These are phyloP conservation scores for Entonaema liquescens DNA, from an alignment of 495 filamentous ascomycete genomes.

Conservation along the genomic window DNA sequence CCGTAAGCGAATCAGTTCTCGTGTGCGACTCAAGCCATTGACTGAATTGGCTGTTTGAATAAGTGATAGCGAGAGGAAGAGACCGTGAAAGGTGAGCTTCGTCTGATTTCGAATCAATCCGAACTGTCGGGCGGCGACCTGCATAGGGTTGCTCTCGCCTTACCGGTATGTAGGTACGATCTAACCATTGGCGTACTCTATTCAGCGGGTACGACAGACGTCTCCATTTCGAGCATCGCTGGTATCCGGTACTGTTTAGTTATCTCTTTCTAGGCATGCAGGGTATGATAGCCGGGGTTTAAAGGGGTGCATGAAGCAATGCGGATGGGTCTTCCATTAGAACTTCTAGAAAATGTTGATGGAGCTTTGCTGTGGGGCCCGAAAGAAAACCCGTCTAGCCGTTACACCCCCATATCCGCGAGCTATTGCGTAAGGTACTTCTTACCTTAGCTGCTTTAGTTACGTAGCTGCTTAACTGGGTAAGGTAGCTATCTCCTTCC, in stretches of 20 bases:
- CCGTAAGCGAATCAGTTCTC: conserved; percentile 23
- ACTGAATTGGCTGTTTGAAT: not conserved
- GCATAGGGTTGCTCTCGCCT: conserved; percentile 25
- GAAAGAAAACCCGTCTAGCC: not conserved
- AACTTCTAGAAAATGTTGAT: conserved; percentile 38
- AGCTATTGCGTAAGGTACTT: not conserved
- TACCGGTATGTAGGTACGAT: conserved; percentile 24
- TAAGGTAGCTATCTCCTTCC: not conserved
- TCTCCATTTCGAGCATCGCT: conserved; percentile 15
- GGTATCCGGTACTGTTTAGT: not conserved
- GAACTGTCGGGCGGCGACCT: conserved; percentile 32
- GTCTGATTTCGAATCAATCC: conserved; percentile 25
- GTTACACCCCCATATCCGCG: not conserved
- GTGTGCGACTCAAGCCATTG: conserved; percentile 11
- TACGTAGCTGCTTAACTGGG: not conserved
- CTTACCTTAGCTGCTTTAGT: not conserved
- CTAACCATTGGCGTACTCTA: conserved; percentile 26
- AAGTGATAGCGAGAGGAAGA: conserved; percentile 14
- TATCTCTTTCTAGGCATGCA: conserved; percentile 13
- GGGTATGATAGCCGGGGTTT: conserved; percentile 17
- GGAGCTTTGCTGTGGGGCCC: conserved; percentile 15
- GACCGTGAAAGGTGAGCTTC: not conserved
- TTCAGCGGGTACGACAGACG: conserved; percentile 31
- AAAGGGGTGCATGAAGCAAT: conserved; percentile 36
- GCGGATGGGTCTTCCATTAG: conserved; percentile 30